phyloP scores from a whole-genome alignment of 1,284 basidiomycete genomes.

The Sporisorium exsertum region DNA sequence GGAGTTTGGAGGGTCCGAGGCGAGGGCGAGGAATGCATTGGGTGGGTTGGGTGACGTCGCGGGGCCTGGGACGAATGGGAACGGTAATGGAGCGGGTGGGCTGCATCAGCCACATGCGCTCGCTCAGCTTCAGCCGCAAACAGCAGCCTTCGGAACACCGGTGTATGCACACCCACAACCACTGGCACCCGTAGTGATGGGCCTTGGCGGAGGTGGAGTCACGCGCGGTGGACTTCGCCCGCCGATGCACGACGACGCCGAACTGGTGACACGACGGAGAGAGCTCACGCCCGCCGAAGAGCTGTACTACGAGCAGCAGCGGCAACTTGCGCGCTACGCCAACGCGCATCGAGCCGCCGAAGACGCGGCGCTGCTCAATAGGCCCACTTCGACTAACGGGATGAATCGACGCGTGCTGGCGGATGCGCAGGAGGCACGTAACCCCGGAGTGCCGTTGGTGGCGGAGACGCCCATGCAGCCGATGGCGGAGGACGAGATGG shows the following conservation, averaged over 20 bases:
- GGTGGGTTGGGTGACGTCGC: slow-evolving; percentile 12
- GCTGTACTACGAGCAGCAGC: slow-evolving; percentile 45
- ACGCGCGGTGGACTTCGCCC: not conserved
- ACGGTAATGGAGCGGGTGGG: slow-evolving; percentile 1
- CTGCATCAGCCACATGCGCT: not conserved
- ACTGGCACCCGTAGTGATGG: not conserved
- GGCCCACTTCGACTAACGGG: slow-evolving; percentile 6
- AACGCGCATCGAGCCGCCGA: slow-evolving; percentile 34
- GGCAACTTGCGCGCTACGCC: slow-evolving; percentile 23
- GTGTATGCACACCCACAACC: not conserved
- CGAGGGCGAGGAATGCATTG: slow-evolving; percentile 39
- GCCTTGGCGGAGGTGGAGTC: not conserved
- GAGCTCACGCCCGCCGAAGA: slow-evolving; percentile 32
- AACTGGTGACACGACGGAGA: not conserved
- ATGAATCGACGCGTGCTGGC: slow-evolving; percentile 1
- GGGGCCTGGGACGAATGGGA: not conserved
- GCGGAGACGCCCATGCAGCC: not conserved
- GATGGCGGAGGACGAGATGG: slow-evolving; percentile 21
- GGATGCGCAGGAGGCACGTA: slow-evolving; percentile 29
- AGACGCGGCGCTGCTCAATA: slow-evolving; percentile 22
- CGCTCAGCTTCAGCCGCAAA: not conserved
- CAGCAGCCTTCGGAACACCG: not conserved
- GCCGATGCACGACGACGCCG: not conserved
- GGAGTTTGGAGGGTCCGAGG: slow-evolving; percentile 51
- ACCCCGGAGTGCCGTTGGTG: slow-evolving; percentile 34